Evolutionary conservation across 1,139 yeast genomes (phyloP).

Genomic region (Hemisphaericaspora xylanilytica): DNA sequence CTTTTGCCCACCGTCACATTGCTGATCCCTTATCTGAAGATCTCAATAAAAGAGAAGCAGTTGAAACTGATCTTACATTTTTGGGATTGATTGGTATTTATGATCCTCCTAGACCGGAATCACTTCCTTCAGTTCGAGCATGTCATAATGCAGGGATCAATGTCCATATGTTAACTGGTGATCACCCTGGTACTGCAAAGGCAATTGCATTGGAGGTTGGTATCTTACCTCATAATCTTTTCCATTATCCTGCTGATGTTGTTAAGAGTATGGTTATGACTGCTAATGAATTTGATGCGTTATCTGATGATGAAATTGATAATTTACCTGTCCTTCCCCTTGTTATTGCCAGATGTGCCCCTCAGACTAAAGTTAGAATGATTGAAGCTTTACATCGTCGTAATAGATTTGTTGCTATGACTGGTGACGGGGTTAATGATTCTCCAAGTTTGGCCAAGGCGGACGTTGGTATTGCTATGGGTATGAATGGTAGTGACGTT

Average conservation of each 20-base stretch:
- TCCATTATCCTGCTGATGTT: slow-evolving; percentile 60
- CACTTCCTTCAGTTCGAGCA: slow-evolving; percentile 61
- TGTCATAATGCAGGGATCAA: slow-evolving; percentile 79
- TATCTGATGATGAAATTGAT: slow-evolving; percentile 64
- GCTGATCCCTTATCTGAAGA: slow-evolving; percentile 20
- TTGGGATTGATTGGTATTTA: slow-evolving; percentile 76
- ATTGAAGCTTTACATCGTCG: slow-evolving; percentile 80
- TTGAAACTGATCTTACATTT: slow-evolving; percentile 58
- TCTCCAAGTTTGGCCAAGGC: slow-evolving; percentile 79
- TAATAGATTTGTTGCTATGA: slow-evolving; percentile 72
- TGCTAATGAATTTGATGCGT: slow-evolving; percentile 67
- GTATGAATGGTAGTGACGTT: slow-evolving; percentile 51
- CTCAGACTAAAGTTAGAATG: slow-evolving; percentile 81
- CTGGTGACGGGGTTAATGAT: slow-evolving; percentile 87
- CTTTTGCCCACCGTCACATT: slow-evolving; percentile 53
- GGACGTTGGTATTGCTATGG: slow-evolving; percentile 68
- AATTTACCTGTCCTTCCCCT: slow-evolving; percentile 67
- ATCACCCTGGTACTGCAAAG: slow-evolving; percentile 77
- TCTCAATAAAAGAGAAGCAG: slow-evolving; percentile 42
- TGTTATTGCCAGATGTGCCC: slow-evolving; percentile 84
- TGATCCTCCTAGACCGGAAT: slow-evolving; percentile 79
- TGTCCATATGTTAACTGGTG: slow-evolving; percentile 86
- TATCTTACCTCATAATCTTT: slow-evolving; percentile 67
- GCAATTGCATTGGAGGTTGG: slow-evolving; percentile 89
- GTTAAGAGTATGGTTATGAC: slow-evolving; percentile 72